Conservation (phyloP, 1,284 basidiomycete species). For the Grifola frondosa region DNA sequence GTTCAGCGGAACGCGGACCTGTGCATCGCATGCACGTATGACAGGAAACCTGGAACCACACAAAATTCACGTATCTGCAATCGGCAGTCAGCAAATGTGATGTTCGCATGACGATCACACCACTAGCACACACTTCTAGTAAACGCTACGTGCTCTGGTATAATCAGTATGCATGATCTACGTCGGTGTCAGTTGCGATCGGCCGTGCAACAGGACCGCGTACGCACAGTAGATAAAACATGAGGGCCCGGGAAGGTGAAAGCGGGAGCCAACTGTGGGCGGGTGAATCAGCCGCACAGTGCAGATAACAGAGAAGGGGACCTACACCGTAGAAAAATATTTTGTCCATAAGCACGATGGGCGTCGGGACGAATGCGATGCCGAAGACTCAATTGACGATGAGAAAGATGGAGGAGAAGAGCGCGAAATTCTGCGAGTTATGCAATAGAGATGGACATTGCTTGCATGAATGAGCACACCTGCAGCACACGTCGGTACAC, state of each 20-base stretch:
- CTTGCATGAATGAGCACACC: too few relatives aligned
- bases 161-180: constrained; percentile 53
- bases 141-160: constrained; percentile 53
- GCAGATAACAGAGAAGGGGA: too few relatives aligned
- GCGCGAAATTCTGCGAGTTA: constrained; percentile 53
- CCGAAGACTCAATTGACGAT: constrained; percentile 72
- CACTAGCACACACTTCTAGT: constrained; percentile 47
- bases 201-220: neutral
- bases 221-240: constrained; percentile 61
- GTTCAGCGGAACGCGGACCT: constrained; percentile 90
- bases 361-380: constrained; percentile 47
- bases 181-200: neutral
- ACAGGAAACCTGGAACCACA: constrained; percentile 61
- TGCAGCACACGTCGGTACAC: too few relatives aligned
- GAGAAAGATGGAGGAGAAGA: constrained; percentile 67
- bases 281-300: too few relatives aligned
- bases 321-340: constrained; percentile 67
- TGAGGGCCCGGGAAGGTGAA: constrained; percentile 48
- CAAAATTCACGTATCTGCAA: constrained; percentile 61
- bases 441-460: too few relatives aligned
- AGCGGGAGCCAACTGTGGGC: constrained; percentile 38
- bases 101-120: neutral
- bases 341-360: constrained; percentile 50
- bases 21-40: constrained; percentile 60
- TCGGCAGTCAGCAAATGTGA: neutral